Base-by-base conservation (phyloP, 2,329 filamentous ascomycete species). In the Neoascochyta sp. region DNA sequence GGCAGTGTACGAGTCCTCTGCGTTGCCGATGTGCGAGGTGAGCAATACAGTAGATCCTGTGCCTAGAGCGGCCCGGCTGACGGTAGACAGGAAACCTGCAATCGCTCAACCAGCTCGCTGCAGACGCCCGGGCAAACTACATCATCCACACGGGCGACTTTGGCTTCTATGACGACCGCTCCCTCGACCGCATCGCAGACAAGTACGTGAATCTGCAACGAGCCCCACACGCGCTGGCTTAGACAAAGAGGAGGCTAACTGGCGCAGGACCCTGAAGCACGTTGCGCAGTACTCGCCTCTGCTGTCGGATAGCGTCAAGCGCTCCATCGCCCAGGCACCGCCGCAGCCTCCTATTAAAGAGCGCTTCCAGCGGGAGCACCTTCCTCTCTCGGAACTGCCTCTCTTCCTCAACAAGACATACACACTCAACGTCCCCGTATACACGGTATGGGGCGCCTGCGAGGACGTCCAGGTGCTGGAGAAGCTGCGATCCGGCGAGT, bases 141-240 rank as follows among this genome's bases (percentile, higher is more conserved):
- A 95, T 98, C 66, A 88, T 98, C 57, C 92, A 98, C 68, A 98
- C 92, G 12, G 92, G 92, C 65, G 92, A 98, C 65, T 98, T 98
- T 63, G 92, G 92, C 43, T 98, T 98, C 70, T 98, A 98, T 70
- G 92, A 98, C 65, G 85, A 94, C 54, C 86, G 83, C 32, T 98
- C 92, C 19, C 73, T 98, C 48, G 90, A 96, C 57, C 83, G 92
- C 57, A 96, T 98, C 70, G 92, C 92, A 22, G 92, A 98, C 67
- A 98, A 98, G 87, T 94, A 69, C 71, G 81, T 70, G 7, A 10
- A 20, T 20, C 18, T 22, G 13, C 10, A 22, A 20, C 12, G 21
- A 22, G 13, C 22, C n/a, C 20, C 16, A 25, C 21, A 12, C 16
- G 17, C 12, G 21, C 22, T 16, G 20, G 23, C 14, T 10, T 16